Evolutionary conservation across 805 yeast species (phyloP).

Genomic region (Clavispora asparagi): DNA sequence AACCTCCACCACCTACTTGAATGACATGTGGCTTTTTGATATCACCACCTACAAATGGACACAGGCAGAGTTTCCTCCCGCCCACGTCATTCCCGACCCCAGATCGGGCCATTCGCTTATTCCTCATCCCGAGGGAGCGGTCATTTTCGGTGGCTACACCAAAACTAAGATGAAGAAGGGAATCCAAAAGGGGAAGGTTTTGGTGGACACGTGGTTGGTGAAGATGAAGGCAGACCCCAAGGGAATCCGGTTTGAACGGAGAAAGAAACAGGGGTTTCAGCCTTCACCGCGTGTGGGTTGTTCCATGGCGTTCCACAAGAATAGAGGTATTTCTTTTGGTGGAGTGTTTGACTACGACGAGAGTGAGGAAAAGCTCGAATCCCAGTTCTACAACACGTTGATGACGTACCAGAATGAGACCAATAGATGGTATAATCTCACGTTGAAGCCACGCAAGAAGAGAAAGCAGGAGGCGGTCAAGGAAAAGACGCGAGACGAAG

Average conservation of each 20-base stretch:
- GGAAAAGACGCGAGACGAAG: conserved; percentile 62
- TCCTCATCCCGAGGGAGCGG: conserved; percentile 75
- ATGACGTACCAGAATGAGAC: conserved; percentile 78
- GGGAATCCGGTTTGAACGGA: conserved; percentile 80
- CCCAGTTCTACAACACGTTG: conserved; percentile 75
- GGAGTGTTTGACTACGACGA: conserved; percentile 95
- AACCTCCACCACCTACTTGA: conserved; percentile 71
- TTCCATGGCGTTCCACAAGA: conserved; percentile 81
- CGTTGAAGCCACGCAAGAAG: conserved; percentile 58
- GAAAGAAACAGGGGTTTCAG: conserved; percentile 82
- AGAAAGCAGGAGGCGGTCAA: conserved; percentile 35
- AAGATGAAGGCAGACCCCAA: conserved; percentile 82
- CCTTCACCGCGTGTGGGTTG: conserved; percentile 96
- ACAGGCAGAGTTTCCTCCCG: conserved; percentile 80
- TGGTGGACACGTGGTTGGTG: conserved; percentile 79
- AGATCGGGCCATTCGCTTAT: conserved; percentile 90
- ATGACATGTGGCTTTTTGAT: conserved; percentile 91
- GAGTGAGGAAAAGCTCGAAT: conserved; percentile 86
- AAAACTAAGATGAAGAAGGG: conserved; percentile 89
- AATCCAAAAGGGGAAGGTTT: conserved; percentile 83
- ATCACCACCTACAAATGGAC: conserved; percentile 86
- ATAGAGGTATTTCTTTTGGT: conserved; percentile 89
- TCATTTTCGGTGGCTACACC: conserved; percentile 89
- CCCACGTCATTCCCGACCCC: conserved; percentile 79
- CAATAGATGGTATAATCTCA: conserved; percentile 81